phyloP scores from a whole-genome alignment of 371 early-diverging fungal species.

The Conidiobolus incongruus region DNA sequence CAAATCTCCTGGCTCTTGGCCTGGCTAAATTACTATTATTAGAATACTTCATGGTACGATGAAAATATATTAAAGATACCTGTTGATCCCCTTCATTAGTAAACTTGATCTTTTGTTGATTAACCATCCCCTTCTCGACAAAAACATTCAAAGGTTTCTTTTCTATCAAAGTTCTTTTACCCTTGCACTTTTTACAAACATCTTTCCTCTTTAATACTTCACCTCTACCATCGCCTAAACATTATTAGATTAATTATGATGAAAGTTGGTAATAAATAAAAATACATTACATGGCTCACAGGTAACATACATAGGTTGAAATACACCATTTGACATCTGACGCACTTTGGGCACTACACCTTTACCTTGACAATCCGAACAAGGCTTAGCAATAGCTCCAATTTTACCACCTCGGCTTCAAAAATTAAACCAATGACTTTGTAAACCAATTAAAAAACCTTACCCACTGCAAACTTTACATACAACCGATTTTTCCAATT shows the following conservation, averaged over 20 bases:
- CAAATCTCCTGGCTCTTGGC: slow-evolving; percentile 31
- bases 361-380: slow-evolving; percentile 62
- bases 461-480: slow-evolving; percentile 26
- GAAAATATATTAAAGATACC: slow-evolving; percentile 16
- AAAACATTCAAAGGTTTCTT: slow-evolving; percentile 38
- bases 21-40: slow-evolving; percentile 10
- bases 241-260: neutral
- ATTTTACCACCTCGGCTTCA: slow-evolving; percentile 24
- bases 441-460: slow-evolving; percentile 9
- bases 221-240: slow-evolving; percentile 27
- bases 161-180: slow-evolving; percentile 39
- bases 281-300: slow-evolving; percentile 57
- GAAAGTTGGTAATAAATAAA: neutral
- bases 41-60: slow-evolving; percentile 4
- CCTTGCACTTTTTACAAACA: slow-evolving; percentile 53
- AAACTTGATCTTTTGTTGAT: slow-evolving; percentile 55
- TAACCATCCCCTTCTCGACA: slow-evolving; percentile 64
- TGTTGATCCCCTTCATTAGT: slow-evolving; percentile 51
- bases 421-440: neutral
- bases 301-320: slow-evolving; percentile 90
- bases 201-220: slow-evolving; percentile 40
- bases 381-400: slow-evolving; percentile 44
- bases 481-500: slow-evolving; percentile 65
- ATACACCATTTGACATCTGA: slow-evolving; percentile 85
- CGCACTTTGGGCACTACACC: slow-evolving; percentile 55